These are phyloP conservation scores for Diddensiella transvaalensis DNA, from an alignment of 805 yeast genomes.

Conservation along the genomic window DNA sequence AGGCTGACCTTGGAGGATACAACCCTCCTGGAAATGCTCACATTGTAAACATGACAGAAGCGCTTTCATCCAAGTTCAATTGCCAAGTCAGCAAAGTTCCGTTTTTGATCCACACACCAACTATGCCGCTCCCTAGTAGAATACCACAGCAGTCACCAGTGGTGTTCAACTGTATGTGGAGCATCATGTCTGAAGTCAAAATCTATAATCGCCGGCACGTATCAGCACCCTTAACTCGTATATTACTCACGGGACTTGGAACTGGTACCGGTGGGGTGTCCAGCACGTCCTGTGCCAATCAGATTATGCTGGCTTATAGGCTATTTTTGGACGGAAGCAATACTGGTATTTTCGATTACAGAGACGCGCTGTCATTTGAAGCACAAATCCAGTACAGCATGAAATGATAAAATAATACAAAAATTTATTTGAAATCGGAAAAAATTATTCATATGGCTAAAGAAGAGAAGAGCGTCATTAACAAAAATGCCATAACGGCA, in stretches of 20 bases:
- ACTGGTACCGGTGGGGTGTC: conserved; percentile 41
- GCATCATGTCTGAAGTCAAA: conserved; percentile 28
- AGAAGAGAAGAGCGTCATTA: background rate
- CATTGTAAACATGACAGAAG: conserved; percentile 31
- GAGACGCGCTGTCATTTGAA: background rate
- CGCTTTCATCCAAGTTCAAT: conserved; percentile 9
- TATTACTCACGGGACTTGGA: conserved; percentile 39
- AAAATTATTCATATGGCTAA: background rate
- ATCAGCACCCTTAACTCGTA: conserved; percentile 22
- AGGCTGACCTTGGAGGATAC: conserved; percentile 31
- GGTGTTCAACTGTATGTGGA: conserved; percentile 41
- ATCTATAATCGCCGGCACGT: conserved; percentile 4
- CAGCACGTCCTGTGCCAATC: conserved; percentile 31
- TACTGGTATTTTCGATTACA: background rate
- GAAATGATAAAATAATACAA: background rate
- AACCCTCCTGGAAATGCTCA: conserved; percentile 33
- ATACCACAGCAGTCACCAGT: conserved; percentile 19
- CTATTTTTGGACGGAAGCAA: background rate
- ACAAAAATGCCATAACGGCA: background rate
- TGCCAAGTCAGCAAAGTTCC: conserved; percentile 28
- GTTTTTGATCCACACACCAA: conserved; percentile 37
- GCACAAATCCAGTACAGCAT: background rate
- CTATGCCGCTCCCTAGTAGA: conserved; percentile 37
- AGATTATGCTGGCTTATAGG: conserved; percentile 35
- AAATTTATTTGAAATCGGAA: background rate